Evolutionary conservation across 345 rosid species (phyloP), one percentile per base, ranked within the genome.

Genomic region (Aurinia saxatilis): DNA sequence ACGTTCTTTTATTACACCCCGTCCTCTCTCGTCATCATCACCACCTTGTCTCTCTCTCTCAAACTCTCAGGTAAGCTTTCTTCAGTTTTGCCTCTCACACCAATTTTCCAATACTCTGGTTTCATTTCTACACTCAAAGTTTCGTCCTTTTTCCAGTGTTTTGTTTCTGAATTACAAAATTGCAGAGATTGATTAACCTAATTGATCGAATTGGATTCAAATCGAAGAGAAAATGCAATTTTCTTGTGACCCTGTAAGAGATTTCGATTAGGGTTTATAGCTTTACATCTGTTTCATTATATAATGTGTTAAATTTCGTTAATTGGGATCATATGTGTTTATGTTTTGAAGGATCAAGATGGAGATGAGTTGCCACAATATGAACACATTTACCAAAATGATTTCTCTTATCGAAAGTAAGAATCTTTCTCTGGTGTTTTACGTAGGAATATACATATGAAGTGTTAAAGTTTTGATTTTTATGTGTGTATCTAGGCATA

Each of bases 361-460:
- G 68, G 42, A 38, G 81, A 78, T 50, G 83, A 67, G 21, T 55
- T 76, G 66, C 83, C 80, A 8, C 75, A 75, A 2, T 89, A 81
- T 18, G 82, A 79, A 38, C 91, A 84, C 57, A 79, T 88, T 37
- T 71, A 66, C 67, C 86, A 83, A 60, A 91, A 91, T 60, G 92
- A 84, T 50, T 89, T 88, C 70, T 72, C 76, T 1, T 73, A 81
- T 57, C 78, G 96, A 60, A 84, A 81, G 98, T 91, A 73, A 65
- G 76, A 29, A 34, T 11, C 44, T 11, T 36, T 54, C 10, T n/a
- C 29, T 44, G 18, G 17, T 12, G 50, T 41, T 12, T 9, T 50
- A 4, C 8, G 4, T 27, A 4, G 5, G 5, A 7, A 21, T 10
- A 1, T 30, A 14, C 13, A 13, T 57, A 29, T 38, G 21, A 1